Percentiles rank a stretch among this genome's conserved stretches.
Evolutionary conservation across 2,329 filamentous ascomycete species (phyloP).

Genomic region (Malbranchea zuffiana): DNA sequence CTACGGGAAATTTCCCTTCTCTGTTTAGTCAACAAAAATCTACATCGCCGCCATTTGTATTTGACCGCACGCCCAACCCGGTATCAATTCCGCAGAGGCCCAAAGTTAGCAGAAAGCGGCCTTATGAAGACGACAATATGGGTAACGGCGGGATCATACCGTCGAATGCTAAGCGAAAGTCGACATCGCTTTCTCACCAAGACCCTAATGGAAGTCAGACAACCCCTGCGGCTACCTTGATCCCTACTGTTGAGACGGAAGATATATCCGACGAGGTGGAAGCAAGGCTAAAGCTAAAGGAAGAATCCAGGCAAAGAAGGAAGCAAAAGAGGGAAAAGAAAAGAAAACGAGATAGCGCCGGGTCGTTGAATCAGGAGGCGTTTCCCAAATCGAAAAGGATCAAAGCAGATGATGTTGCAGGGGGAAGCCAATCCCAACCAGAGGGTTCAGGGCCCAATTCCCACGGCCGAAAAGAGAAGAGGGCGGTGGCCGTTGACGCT

Average conservation of each 20-base stretch:
- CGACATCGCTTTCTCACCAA: neutral
- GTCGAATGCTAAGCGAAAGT: neutral
- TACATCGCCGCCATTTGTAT: conserved; percentile 10
- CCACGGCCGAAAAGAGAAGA: too few relatives aligned
- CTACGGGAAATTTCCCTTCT: too few relatives aligned
- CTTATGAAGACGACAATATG: conserved; percentile 14
- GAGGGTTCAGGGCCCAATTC: too few relatives aligned
- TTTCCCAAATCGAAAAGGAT: too few relatives aligned
- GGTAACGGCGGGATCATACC: conserved; percentile 9
- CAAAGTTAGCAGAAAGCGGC: conserved; percentile 17
- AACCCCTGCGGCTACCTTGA: conserved; percentile 1
- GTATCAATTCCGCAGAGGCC: conserved; percentile 10
- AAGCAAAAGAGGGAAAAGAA: conserved; percentile 30
- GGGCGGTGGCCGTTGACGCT: too few relatives aligned
- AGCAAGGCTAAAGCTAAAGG: conserved; percentile 33
- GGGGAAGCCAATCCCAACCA: too few relatives aligned
- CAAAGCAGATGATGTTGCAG: too few relatives aligned
- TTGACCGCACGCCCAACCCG: conserved; percentile 15
- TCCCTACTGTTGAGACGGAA: conserved; percentile 25
- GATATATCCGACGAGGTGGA: conserved; percentile 39
- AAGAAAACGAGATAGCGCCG: conserved; percentile 31
- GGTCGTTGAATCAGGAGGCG: conserved; percentile 13
- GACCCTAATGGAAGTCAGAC: neutral
- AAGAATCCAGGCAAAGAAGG: conserved; percentile 26
- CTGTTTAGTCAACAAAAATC: neutral